These are phyloP conservation scores for Talaromyces atroroseus DNA, from an alignment of 2,329 filamentous ascomycete genomes.

Conservation along the genomic window DNA sequence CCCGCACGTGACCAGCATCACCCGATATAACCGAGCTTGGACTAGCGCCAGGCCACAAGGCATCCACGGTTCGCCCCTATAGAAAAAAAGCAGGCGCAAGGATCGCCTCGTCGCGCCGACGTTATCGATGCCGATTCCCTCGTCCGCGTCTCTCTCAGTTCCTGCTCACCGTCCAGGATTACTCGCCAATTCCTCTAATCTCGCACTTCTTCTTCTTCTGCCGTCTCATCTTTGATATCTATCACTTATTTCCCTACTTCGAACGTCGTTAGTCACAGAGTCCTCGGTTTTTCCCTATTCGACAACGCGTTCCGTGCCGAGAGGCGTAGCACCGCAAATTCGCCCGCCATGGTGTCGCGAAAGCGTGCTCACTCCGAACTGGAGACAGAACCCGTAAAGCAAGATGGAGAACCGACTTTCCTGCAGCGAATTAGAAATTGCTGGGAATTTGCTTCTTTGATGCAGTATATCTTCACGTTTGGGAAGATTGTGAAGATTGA, in stretches of 20 bases:
- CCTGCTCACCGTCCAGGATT: background rate
- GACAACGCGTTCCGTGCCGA: slow-evolving; percentile 1
- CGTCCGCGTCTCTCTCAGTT: slow-evolving; percentile 1
- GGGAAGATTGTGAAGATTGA: slow-evolving; percentile 85
- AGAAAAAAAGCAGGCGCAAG: slow-evolving; percentile 2
- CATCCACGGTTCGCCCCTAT: background rate
- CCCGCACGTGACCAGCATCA: background rate
- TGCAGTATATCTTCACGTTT: slow-evolving; percentile 90
- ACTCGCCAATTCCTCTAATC: slow-evolving; percentile 11
- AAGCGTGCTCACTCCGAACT: slow-evolving; percentile 53
- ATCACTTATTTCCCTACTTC: slow-evolving; percentile 2
- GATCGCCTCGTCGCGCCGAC: slow-evolving; percentile 9
- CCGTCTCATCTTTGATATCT: slow-evolving; percentile 13
- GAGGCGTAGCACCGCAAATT: background rate
- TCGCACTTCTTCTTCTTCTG: slow-evolving; percentile 7
- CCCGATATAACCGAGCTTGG: slow-evolving; percentile 4
- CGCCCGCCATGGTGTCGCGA: slow-evolving; percentile 47
- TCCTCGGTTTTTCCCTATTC: slow-evolving; percentile 13
- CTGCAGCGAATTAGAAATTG: slow-evolving; percentile 73
- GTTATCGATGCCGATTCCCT: background rate
- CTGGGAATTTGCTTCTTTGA: slow-evolving; percentile 93
- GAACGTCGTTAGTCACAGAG: slow-evolving; percentile 14
- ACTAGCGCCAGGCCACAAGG: slow-evolving; percentile 6
- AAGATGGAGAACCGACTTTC: slow-evolving; percentile 36
- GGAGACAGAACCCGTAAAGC: slow-evolving; percentile 43